Evolutionary conservation across 1,284 basidiomycete genomes (phyloP).

Genomic region (Tylopilus sp.): DNA sequence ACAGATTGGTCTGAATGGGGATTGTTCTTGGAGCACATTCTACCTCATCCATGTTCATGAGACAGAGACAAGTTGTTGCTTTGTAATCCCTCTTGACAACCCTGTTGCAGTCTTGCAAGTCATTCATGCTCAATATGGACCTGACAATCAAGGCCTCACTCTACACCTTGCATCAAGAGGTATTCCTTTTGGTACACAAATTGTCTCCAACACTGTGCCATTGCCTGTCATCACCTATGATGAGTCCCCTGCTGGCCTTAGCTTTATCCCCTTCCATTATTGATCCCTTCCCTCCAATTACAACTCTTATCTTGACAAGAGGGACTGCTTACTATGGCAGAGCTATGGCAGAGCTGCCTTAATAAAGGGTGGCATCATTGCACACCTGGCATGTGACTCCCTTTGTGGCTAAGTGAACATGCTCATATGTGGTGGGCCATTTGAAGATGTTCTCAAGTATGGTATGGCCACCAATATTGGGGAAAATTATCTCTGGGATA

Average conservation of each 20-base stretch:
- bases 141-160: no score
- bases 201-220: no score
- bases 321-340: background rate
- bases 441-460: background rate
- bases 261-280: background rate
- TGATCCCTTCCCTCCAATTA: background rate
- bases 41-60: no score
- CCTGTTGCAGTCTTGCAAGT: no score
- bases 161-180: no score
- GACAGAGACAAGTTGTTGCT: no score
- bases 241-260: background rate
- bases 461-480: background rate
- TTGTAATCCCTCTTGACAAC: no score
- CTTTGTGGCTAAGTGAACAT: conserved; percentile 1
- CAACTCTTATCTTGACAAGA: conserved; percentile 1
- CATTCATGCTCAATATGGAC: no score
- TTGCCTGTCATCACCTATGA: background rate
- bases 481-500: background rate
- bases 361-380: conserved; percentile 10
- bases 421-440: background rate
- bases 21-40: no score
- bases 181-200: no score
- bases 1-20: no score
- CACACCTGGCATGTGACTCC: conserved; percentile 1
- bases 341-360: conserved; percentile 6